Conservation (phyloP, 2,329 filamentous ascomycete genomes). For the Botryotinia narcissicola region DNA sequence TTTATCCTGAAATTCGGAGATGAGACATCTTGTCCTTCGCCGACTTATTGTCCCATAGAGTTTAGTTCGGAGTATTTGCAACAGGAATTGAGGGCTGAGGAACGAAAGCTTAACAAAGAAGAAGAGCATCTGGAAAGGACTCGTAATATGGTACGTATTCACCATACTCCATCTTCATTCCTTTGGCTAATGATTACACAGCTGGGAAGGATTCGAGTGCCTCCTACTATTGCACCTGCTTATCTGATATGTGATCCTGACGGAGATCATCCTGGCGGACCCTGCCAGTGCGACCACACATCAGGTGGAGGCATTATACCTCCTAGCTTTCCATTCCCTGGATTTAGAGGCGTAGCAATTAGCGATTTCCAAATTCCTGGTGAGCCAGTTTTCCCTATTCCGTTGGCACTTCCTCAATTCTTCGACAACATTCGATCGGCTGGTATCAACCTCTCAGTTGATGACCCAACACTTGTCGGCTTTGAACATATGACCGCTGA, state of each 20-base stretch:
- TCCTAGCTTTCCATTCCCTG: too few species aligned
- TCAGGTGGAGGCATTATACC: rapidly evolving
- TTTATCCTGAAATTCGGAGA: slow-evolving; percentile 7
- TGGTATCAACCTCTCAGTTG: background rate
- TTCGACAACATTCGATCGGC: slow-evolving; percentile 7
- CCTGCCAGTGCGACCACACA: too few species aligned
- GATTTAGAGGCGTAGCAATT: rapidly evolving
- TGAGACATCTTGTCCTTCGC: background rate
- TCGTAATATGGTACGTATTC: rapidly evolving
- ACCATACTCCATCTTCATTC: background rate
- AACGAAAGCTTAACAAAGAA: background rate
- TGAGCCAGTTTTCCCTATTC: background rate
- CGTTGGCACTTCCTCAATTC: background rate
- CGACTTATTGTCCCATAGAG: background rate
- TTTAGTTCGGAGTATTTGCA: background rate
- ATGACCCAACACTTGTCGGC: rapidly evolving
- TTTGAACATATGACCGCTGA: background rate
- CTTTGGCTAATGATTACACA: background rate
- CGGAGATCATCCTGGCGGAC: background rate
- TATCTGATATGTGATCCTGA: background rate
- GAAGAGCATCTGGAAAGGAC: rapidly evolving
- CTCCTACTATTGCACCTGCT: background rate
- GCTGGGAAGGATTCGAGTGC: rapidly evolving
- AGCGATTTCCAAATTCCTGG: rapidly evolving
- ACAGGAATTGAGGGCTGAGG: background rate